Percentiles rank a stretch among this genome's conserved stretches.
phyloP scores from a whole-genome alignment of 768 basidiomycete genomes.

The Leucogyrophana mollusca region DNA sequence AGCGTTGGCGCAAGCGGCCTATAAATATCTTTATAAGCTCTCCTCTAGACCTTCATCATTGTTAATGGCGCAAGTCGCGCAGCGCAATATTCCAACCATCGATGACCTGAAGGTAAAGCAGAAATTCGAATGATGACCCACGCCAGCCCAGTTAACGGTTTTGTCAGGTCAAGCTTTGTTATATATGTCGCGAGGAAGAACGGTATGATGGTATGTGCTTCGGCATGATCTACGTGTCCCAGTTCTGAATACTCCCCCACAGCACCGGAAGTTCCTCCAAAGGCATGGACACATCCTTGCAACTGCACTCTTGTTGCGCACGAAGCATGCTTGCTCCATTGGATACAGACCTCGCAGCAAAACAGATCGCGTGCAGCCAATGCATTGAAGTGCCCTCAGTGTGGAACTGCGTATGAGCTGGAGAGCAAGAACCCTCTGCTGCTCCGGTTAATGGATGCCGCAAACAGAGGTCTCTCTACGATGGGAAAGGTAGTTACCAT shows the following conservation, averaged over 20 bases:
- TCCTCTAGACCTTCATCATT: no score
- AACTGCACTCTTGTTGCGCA: conserved; percentile 79
- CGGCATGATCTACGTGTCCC: neutral
- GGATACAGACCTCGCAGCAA: conserved; percentile 73
- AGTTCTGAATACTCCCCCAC: conserved; percentile 3
- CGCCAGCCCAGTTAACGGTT: neutral
- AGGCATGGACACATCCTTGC: conserved; percentile 78
- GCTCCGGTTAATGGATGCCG: conserved; percentile 47
- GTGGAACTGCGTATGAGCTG: conserved; percentile 62
- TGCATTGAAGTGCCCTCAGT: conserved; percentile 81
- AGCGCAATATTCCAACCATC: conserved; percentile 29
- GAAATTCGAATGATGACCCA: no score
- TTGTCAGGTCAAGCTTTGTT: conserved; percentile 67
- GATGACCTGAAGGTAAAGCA: conserved; percentile 34
- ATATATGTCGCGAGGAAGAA: conserved; percentile 80
- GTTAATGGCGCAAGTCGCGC: conserved; percentile 12
- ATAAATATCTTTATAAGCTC: no score
- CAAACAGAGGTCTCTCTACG: conserved; percentile 49
- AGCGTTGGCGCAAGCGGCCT: no score
- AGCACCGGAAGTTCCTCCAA: conserved; percentile 49
- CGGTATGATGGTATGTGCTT: conserved; percentile 36
- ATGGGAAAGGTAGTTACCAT: conserved; percentile 54
- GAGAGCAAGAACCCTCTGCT: conserved; percentile 60
- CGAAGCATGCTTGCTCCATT: conserved; percentile 74
- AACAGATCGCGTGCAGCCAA: conserved; percentile 51